phyloP scores from a whole-genome alignment of 768 basidiomycete genomes.

The Podaxis mareebaensis region DNA sequence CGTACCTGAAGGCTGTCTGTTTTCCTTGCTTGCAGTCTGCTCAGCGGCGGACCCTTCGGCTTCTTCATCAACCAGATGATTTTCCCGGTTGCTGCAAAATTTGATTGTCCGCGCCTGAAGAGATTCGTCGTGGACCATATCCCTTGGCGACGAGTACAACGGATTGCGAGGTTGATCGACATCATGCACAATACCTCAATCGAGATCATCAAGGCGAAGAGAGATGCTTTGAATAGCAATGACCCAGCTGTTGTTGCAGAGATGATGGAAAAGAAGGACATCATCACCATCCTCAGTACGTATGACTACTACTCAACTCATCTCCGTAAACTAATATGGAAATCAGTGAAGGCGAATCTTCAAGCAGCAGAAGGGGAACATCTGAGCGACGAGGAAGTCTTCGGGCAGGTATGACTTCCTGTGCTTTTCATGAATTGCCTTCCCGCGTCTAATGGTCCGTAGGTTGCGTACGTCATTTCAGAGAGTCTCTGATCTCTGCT shows the following conservation, averaged over 20 bases:
- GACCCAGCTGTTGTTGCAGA: constrained; percentile 33
- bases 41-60: constrained; percentile 17
- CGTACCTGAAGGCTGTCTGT: neutral
- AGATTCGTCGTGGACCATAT: constrained; percentile 32
- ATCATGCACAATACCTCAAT: constrained; percentile 36
- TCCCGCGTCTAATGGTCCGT: no score
- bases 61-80: constrained; percentile 21
- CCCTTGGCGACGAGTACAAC: constrained; percentile 31
- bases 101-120: constrained; percentile 30
- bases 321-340: neutral
- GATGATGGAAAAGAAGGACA: constrained; percentile 43
- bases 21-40: neutral
- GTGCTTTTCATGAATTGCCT: neutral
- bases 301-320: constrained; percentile 16
- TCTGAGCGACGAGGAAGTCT: constrained; percentile 33
- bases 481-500: no score
- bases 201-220: constrained; percentile 38
- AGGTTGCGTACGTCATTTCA: neutral
- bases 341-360: constrained; percentile 32
- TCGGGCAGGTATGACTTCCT: constrained; percentile 26
- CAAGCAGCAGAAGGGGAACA: constrained; percentile 29
- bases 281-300: constrained; percentile 46
- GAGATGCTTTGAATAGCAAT: constrained; percentile 32
- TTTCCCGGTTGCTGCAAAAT: constrained; percentile 20
- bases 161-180: constrained; percentile 32